Evolutionary conservation across 257 asterid species (phyloP).

Genomic region (Ophiorrhiza pumila): DNA sequence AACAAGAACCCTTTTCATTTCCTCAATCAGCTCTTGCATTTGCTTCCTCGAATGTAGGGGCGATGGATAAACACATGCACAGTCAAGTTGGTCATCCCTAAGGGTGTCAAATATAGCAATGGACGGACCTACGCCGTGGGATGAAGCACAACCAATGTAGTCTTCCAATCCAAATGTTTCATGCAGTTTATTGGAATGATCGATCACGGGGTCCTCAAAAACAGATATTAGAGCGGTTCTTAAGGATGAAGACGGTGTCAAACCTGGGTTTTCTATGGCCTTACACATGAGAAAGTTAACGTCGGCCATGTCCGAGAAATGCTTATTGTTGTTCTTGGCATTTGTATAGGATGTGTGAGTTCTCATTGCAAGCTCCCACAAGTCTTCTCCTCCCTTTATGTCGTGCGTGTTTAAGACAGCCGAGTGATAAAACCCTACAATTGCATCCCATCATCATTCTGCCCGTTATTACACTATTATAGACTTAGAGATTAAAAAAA

Average conservation of each 20-base stretch:
- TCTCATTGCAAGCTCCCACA: slow-evolving; percentile 72
- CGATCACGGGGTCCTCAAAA: slow-evolving; percentile 61
- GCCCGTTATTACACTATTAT: too few relatives aligned
- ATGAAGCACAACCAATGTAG: slow-evolving; percentile 67
- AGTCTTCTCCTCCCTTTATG: slow-evolving; percentile 47
- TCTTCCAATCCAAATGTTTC: slow-evolving; percentile 59
- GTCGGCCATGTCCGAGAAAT: slow-evolving; percentile 78
- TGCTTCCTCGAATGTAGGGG: slow-evolving; percentile 90
- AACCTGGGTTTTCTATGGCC: slow-evolving; percentile 83
- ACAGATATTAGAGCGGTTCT: slow-evolving; percentile 69
- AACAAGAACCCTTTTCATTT: slow-evolving; percentile 51
- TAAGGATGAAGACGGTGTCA: slow-evolving; percentile 70
- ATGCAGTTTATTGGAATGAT: slow-evolving; percentile 29
- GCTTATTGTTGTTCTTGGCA: slow-evolving; percentile 72
- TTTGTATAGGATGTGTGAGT: slow-evolving; percentile 44
- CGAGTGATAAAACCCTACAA: slow-evolving; percentile 82
- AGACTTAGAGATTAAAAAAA: too few relatives aligned
- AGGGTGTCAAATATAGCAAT: slow-evolving; percentile 68
- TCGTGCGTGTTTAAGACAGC: slow-evolving; percentile 81
- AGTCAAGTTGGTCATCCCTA: slow-evolving; percentile 59
- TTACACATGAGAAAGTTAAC: slow-evolving; percentile 84
- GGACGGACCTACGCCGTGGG: slow-evolving; percentile 88
- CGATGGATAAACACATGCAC: slow-evolving; percentile 75
- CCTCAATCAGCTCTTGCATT: slow-evolving; percentile 56
- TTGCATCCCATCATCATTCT: too few relatives aligned